phyloP scores from a whole-genome alignment of 164 flowering plant genomes.

The Magnolia kwangsiensis region DNA sequence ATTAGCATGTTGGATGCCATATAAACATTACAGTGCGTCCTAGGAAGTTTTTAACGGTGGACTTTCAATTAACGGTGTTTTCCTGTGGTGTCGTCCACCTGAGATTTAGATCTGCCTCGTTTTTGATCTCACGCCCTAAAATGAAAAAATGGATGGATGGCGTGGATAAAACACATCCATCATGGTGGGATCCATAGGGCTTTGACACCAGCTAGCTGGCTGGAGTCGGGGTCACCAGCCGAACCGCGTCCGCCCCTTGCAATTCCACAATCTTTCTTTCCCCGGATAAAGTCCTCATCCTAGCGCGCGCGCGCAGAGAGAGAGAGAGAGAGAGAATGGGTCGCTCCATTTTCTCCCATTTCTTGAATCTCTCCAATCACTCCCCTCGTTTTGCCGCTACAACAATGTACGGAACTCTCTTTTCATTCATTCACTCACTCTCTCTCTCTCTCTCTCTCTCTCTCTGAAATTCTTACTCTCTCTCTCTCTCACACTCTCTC shows the following conservation, averaged over 20 bases:
- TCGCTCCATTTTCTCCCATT: neutral
- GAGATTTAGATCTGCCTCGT: too few relatives aligned
- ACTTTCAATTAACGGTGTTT: too few relatives aligned
- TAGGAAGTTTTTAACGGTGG: too few relatives aligned
- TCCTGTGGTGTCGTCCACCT: too few relatives aligned
- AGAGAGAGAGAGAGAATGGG: neutral
- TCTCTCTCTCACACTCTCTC: neutral
- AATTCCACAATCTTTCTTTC: neutral
- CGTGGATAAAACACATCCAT: too few relatives aligned
- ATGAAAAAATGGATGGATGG: too few relatives aligned
- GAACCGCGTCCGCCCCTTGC: neutral
- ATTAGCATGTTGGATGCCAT: too few relatives aligned
- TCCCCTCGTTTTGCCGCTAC: conserved; percentile 3
- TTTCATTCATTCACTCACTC: neutral
- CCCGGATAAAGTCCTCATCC: neutral
- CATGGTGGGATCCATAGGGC: too few relatives aligned
- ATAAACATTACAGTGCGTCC: too few relatives aligned
- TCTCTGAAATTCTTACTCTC: neutral
- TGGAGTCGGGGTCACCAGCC: too few relatives aligned
- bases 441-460: neutral
- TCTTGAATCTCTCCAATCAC: conserved; percentile 4
- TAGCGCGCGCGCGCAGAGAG: neutral
- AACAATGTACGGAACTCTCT: conserved; percentile 1
- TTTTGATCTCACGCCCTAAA: too few relatives aligned
- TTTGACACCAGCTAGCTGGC: too few relatives aligned